These are phyloP conservation scores for Diplocarpon mali DNA, from an alignment of 2,329 filamentous ascomycete species.

Conservation along the genomic window DNA sequence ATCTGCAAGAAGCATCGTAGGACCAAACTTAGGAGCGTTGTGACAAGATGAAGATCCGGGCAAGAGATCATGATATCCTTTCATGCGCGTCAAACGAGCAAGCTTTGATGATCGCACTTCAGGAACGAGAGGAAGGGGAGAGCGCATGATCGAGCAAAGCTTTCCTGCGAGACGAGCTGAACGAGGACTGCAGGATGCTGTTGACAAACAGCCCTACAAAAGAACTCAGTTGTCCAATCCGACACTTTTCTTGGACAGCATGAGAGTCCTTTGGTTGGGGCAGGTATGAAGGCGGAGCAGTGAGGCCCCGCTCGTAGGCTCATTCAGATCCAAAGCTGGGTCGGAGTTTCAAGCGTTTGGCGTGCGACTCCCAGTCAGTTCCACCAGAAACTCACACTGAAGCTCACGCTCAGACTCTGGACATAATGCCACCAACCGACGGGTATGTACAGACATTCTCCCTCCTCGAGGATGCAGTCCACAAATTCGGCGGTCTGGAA, in stretches of 20 bases:
- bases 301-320: no score
- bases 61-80: no score
- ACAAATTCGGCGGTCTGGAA: conserved; percentile 30
- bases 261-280: not conserved
- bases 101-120: not conserved
- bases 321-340: no score
- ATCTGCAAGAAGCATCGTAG: no score
- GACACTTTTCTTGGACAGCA: not conserved
- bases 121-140: not conserved
- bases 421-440: conserved; percentile 99
- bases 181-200: conserved; percentile 3
- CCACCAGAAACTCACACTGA: conserved; percentile 98
- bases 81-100: not conserved
- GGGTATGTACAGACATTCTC: conserved; percentile 82
- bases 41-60: no score
- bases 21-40: no score
- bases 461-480: conserved; percentile 69
- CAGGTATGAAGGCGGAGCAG: not conserved
- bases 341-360: no score
- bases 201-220: not conserved
- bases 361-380: conserved; percentile 30
- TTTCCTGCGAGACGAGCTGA: not conserved
- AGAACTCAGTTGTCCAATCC: not conserved
- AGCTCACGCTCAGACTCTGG: conserved; percentile 70
- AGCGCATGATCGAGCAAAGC: not conserved